Base-by-base conservation (phyloP, 78 protist genomes). In the Dictyostelium brefeldianum region DNA sequence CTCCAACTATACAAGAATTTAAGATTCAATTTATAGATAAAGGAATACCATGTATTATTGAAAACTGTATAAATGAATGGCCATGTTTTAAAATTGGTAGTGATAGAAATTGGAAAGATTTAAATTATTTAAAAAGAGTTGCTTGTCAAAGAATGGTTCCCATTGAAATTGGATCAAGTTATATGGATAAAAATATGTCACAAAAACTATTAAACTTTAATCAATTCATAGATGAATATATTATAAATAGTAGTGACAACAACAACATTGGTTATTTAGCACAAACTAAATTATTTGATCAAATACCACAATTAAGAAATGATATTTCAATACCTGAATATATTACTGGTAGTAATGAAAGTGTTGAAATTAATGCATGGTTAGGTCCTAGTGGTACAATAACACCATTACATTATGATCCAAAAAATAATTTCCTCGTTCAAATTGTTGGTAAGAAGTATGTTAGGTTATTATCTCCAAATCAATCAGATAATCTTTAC, bases 111-210 rank as follows among this genome's bases (percentile, higher is more conserved):
- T 91, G 97, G 96, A 29, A 56, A 6, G 89, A 96, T 77, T 65
- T 96, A 29, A 36, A 64, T 14, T 92, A 92, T 50, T 69, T 96
- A 36, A 78, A 81, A 25, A 15, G 53, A 9, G 65, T 78, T 20
- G 93, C 91, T 46, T 96, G 97, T 2, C 47, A 31, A 2, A 53
- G 97, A 31, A 78, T 94, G 2, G 96, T 96, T 17, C 96, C 96
- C 3, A 90, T 96, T 20, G 94, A 85, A 81, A 57, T 91, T 29
- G 97, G 97, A 27, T 9, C 36, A 46, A 53, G 27, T 25, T 90
- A 90, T 70, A 20, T 77, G 5, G 82, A 83, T 65, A 29, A 50
- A 65, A 71, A 71, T 27, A 85, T 95, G 96, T 25, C 92, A n/a
- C 95, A 95, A 78, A 73, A 91, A 89, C 71, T 91, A 56, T 74